Conservation (phyloP, 2,329 filamentous ascomycete species). For the Fusarium aywerte region DNA sequence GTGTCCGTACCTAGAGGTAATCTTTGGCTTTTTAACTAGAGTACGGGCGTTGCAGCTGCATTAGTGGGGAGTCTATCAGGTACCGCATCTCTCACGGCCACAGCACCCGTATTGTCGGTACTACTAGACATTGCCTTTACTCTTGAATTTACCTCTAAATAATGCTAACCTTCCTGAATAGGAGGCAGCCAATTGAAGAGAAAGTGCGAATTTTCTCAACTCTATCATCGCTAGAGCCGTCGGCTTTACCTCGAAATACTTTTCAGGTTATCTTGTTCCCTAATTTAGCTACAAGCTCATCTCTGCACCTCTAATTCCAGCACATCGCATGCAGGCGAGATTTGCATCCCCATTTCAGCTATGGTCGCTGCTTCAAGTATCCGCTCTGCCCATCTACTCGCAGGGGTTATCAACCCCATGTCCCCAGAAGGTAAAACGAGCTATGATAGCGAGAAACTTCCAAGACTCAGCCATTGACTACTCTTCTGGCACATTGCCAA, state of each 20-base stretch:
- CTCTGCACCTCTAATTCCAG: constrained; percentile 37
- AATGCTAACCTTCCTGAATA: neutral
- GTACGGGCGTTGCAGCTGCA: constrained; percentile 22
- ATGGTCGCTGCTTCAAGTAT: constrained; percentile 29
- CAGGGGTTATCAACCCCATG: constrained; percentile 30
- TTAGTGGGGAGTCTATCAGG: constrained; percentile 28
- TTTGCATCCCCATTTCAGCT: constrained; percentile 41
- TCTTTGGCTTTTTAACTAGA: constrained; percentile 24
- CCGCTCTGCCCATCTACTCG: constrained; percentile 38
- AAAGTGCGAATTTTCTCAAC: neutral
- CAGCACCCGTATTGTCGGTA: constrained; percentile 8
- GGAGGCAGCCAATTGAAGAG: neutral
- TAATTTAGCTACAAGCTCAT: constrained; percentile 25
- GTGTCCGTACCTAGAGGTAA: neutral
- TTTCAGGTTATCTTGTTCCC: constrained; percentile 2
- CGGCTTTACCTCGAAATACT: neutral
- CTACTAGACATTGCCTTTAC: neutral
- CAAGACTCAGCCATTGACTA: neutral
- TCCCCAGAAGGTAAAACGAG: constrained; percentile 19
- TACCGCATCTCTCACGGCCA: constrained; percentile 18
- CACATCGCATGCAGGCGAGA: constrained; percentile 41
- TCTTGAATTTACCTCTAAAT: constrained; percentile 1
- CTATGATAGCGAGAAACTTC: constrained; percentile 26
- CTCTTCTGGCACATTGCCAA: neutral
- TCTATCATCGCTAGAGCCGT: neutral